These are phyloP conservation scores for Taiozyma onychis DNA, from an alignment of 1,139 yeast genomes.

Conservation along the genomic window DNA sequence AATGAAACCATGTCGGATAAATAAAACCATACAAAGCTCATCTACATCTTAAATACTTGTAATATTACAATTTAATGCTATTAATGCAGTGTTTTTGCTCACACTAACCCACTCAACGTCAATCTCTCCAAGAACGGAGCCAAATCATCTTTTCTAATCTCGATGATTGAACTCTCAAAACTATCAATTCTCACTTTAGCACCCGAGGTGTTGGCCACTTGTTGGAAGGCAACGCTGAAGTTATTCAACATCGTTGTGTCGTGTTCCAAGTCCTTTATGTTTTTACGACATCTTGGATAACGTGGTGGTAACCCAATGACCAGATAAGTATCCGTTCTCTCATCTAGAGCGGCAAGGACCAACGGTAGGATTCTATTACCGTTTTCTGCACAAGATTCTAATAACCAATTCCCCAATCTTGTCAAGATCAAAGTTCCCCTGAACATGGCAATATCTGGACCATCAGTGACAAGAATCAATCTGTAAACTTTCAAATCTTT, in stretches of 20 bases:
- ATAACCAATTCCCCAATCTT: slow-evolving; percentile 83
- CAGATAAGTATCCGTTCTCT: slow-evolving; percentile 67
- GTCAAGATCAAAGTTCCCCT: slow-evolving; percentile 70
- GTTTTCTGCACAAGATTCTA: slow-evolving; percentile 87
- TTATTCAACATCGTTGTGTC: slow-evolving; percentile 53
- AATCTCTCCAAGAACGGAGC: slow-evolving; percentile 82
- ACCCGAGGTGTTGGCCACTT: slow-evolving; percentile 73
- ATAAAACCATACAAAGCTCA: background rate
- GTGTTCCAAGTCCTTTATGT: slow-evolving; percentile 37
- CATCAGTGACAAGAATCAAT: slow-evolving; percentile 84
- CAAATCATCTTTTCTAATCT: slow-evolving; percentile 81
- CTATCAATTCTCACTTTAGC: slow-evolving; percentile 91
- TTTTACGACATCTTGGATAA: slow-evolving; percentile 50
- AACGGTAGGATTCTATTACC: slow-evolving; percentile 65
- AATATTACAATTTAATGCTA: background rate
- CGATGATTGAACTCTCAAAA: slow-evolving; percentile 90
- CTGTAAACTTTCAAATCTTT: slow-evolving; percentile 78
- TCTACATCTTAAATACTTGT: background rate
- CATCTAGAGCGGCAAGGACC: slow-evolving; percentile 82
- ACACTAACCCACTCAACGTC: slow-evolving; percentile 44
- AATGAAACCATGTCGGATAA: background rate
- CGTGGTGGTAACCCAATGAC: slow-evolving; percentile 90
- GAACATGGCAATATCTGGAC: slow-evolving; percentile 74
- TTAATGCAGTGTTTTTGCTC: slow-evolving; percentile 1
- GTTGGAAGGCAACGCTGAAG: slow-evolving; percentile 87